These are phyloP conservation scores for Phytophthora megakarya DNA, from an alignment of 352 stramenopile genomes.

Conservation along the genomic window DNA sequence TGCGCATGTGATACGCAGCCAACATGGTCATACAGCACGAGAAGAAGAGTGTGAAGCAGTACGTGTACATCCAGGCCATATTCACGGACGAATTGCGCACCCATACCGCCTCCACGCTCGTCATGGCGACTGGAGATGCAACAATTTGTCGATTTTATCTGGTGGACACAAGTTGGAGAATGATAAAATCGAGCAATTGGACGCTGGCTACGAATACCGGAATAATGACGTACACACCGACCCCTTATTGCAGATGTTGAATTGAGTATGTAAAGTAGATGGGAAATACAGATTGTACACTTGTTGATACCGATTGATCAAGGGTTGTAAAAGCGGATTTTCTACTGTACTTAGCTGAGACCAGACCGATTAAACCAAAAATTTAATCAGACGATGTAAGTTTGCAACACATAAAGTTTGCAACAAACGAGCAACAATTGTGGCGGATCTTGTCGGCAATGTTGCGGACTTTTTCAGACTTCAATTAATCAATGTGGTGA, in stretches of 20 bases:
- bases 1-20: slow-evolving; percentile 66
- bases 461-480: too few species aligned
- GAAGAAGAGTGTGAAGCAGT: slow-evolving; percentile 55
- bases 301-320: not conserved
- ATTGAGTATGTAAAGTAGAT: too few species aligned
- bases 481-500: not conserved
- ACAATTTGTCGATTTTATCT: slow-evolving; percentile 2
- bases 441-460: not conserved
- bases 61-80: slow-evolving; percentile 70
- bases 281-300: not conserved
- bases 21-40: slow-evolving; percentile 60
- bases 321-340: not conserved
- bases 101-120: slow-evolving; percentile 20
- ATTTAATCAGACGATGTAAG: not conserved
- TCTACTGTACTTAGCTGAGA: not conserved
- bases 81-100: slow-evolving; percentile 38
- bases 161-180: slow-evolving; percentile 3
- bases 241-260: not conserved
- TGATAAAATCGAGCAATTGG: not conserved
- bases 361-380: not conserved
- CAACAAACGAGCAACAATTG: not conserved
- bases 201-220: not conserved
- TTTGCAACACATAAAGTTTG: not conserved
- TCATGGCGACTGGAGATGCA: slow-evolving; percentile 13
- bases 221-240: not conserved